phyloP scores from a whole-genome alignment of 2,329 filamentous ascomycete species.

The Alternaria rosae region DNA sequence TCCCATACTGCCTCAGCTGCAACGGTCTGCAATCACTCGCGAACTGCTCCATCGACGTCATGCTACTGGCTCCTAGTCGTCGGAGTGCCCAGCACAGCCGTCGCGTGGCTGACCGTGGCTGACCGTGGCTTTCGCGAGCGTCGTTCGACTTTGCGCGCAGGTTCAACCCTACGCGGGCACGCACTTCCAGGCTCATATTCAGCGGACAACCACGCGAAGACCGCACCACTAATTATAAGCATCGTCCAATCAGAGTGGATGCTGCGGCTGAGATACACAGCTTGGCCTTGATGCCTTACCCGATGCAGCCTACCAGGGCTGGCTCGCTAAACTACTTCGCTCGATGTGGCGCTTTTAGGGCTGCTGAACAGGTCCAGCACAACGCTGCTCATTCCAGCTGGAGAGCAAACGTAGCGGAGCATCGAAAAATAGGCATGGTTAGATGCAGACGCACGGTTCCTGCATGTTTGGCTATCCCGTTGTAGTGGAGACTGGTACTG shows the following conservation, averaged over 20 bases:
- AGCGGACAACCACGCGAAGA: conserved; percentile 41
- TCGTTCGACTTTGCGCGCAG: conserved; percentile 24
- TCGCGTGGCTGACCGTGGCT: conserved; percentile 51
- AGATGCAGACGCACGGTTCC: conserved; percentile 34
- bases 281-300: conserved; percentile 35
- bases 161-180: conserved; percentile 33
- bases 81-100: conserved; percentile 44
- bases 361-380: conserved; percentile 43
- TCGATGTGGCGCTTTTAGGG: conserved; percentile 35
- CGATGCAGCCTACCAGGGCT: conserved; percentile 26
- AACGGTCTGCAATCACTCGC: conserved; percentile 26
- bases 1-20: conserved; percentile 43
- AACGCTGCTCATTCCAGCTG: conserved; percentile 43
- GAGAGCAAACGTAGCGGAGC: conserved; percentile 30
- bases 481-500: conserved; percentile 23
- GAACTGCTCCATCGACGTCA: conserved; percentile 37
- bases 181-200: conserved; percentile 35
- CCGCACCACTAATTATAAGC: conserved; percentile 44
- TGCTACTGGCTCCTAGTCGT: conserved; percentile 40
- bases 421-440: conserved; percentile 31
- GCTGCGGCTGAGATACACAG: conserved; percentile 27
- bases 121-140: conserved; percentile 36
- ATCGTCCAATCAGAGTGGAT: conserved; percentile 34
- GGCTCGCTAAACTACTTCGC: conserved; percentile 27
- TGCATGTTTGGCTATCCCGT: conserved; percentile 25